These are phyloP conservation scores for Lolium multiflorum DNA, from an alignment of 176 grass and related monocot genomes.

Conservation along the genomic window DNA sequence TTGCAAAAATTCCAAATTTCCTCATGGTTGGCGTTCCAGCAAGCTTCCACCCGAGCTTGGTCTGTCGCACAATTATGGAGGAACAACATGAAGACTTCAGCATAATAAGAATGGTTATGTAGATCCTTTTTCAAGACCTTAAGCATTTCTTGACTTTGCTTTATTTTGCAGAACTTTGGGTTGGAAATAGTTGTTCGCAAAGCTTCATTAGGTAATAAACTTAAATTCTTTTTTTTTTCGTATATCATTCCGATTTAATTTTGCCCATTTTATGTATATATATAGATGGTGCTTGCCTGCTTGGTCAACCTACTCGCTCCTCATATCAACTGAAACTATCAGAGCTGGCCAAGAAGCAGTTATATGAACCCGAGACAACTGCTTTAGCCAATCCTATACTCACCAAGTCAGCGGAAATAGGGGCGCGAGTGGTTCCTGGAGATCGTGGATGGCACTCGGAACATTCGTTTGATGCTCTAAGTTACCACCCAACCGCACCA, in stretches of 20 bases:
- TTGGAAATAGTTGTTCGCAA: too few relatives aligned
- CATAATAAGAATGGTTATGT: too few relatives aligned
- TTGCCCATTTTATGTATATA: background rate
- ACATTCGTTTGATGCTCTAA: background rate
- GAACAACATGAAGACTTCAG: too few relatives aligned
- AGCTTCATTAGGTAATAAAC: too few relatives aligned
- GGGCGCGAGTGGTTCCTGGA: background rate
- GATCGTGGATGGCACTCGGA: background rate
- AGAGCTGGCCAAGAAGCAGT: background rate
- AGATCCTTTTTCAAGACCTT: too few relatives aligned
- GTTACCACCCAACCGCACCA: background rate
- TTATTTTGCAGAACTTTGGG: too few relatives aligned
- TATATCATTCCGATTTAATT: background rate
- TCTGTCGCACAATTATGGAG: too few relatives aligned
- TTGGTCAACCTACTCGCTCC: background rate
- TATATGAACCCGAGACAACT: background rate
- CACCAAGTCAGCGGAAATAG: background rate
- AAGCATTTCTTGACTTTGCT: too few relatives aligned
- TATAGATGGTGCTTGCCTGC: background rate
- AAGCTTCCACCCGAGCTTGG: too few relatives aligned
- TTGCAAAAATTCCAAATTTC: too few relatives aligned
- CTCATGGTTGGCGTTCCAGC: too few relatives aligned
- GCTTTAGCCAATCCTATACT: background rate
- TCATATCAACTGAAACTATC: background rate
- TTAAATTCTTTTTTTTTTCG: too few relatives aligned